These are phyloP conservation scores for Solanum hybrid DNA, from an alignment of 305 asterid genomes.

Conservation along the genomic window DNA sequence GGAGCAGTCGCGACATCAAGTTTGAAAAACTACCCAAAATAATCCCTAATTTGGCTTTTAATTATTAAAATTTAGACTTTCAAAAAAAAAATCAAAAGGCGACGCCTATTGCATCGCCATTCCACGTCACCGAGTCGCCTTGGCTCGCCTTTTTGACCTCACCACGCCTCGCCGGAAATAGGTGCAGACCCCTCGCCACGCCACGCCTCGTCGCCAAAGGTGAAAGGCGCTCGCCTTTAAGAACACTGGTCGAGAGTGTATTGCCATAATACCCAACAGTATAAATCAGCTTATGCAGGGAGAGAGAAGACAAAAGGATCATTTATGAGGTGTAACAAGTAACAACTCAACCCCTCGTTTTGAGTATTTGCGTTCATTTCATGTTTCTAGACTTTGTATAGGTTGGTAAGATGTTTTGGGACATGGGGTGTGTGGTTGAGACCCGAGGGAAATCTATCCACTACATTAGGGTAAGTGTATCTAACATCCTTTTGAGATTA, in stretches of 20 bases:
- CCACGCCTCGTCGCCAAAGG: too few species aligned
- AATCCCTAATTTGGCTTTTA: too few species aligned
- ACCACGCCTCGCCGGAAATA: too few species aligned
- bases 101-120: too few species aligned
- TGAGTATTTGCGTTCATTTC: neutral
- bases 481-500: neutral
- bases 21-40: too few species aligned
- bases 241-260: neutral
- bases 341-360: neutral
- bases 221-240: too few species aligned
- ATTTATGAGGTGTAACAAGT: neutral
- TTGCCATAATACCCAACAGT: neutral
- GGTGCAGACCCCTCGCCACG: too few species aligned
- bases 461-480: neutral
- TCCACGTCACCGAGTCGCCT: too few species aligned
- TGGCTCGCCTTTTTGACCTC: too few species aligned
- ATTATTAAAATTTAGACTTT: too few species aligned
- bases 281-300: neutral
- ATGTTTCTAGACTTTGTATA: neutral
- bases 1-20: too few species aligned
- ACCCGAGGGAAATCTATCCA: neutral
- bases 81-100: too few species aligned
- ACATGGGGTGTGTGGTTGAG: neutral
- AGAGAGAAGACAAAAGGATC: neutral
- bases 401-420: neutral